These are phyloP conservation scores for Phytopythium sindhum DNA, from an alignment of 352 stramenopile genomes.

Conservation along the genomic window DNA sequence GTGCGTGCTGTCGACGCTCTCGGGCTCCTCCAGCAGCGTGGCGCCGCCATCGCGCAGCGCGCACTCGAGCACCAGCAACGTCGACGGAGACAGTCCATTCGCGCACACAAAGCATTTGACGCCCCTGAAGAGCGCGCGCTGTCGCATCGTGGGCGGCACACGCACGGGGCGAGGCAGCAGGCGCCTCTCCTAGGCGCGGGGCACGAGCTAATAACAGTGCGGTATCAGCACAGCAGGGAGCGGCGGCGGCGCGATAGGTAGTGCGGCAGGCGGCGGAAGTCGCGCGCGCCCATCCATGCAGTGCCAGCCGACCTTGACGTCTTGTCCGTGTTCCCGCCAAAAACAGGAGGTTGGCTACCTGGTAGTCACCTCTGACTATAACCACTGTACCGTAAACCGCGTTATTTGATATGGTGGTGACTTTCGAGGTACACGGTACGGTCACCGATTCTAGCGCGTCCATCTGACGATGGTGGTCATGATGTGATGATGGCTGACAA, in stretches of 20 bases:
- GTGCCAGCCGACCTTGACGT: background rate
- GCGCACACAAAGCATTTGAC: conserved; percentile 56
- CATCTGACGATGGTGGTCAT: too few species aligned
- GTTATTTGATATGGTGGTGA: background rate
- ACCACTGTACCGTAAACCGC: background rate
- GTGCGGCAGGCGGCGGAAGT: background rate
- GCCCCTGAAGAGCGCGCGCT: conserved; percentile 39
- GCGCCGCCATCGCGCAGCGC: conserved; percentile 68
- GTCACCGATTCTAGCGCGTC: background rate
- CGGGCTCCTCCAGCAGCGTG: conserved; percentile 28
- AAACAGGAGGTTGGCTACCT: background rate
- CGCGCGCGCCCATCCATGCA: background rate
- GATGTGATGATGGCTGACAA: too few species aligned
- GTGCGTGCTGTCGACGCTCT: conserved; percentile 35
- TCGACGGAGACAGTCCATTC: conserved; percentile 31
- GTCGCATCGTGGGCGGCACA: conserved; percentile 25
- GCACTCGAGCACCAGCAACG: conserved; percentile 45
- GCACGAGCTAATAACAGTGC: too few species aligned
- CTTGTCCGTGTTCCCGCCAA: conserved; percentile 1
- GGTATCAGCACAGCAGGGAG: background rate
- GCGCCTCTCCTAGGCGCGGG: background rate
- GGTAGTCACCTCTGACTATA: background rate
- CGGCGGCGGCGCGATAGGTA: background rate
- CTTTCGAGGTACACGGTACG: background rate
- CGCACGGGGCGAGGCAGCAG: background rate